Evolutionary conservation across 2,329 filamentous ascomycete genomes (phyloP), one percentile per base, ranked within the genome.

Genomic region (Tolypocladium ovalisporum): DNA sequence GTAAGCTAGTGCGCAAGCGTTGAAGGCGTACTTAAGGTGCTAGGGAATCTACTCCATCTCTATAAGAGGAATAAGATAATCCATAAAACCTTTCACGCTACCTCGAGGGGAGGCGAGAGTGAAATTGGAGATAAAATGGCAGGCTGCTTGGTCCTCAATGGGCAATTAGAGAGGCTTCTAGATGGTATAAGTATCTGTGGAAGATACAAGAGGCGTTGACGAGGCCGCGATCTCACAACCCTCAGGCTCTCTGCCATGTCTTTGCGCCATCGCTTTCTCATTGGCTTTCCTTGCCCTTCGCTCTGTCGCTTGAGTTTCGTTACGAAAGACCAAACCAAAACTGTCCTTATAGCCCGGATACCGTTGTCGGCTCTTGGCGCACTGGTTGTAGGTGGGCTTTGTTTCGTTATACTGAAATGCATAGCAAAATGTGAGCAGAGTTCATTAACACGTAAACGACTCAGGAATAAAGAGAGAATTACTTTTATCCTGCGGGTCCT

Each of bases 401-500:
- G 78, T 82, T 68, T 87, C 84, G 67, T 87, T 84, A 68, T 84
- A 87, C 84, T 87, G 62, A 8, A n/a, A 19, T n/a, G 27, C 13
- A 24, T 12, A 10, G 13, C n/a, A n/a, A n/a, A n/a, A 32, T 32
- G 35, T 40, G 27, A 51, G 42, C 42, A 52, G n/a, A n/a, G n/a
- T n/a, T n/a, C n/a, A n/a, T n/a, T n/a, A n/a, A n/a, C n/a, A n/a
- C n/a, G n/a, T n/a, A n/a, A n/a, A n/a, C 9, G 49, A 17, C 19
- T 35, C 34, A 6, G n/a, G n/a, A n/a, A n/a, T n/a, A n/a, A n/a
- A n/a, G n/a, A n/a, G n/a, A n/a, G n/a, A n/a, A n/a, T n/a, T 76
- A 87, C 87, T 80, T 89, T 89, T 67, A 90, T 89, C 64, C 86
- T 79, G 62, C 87, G 79, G n/a, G n/a, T n/a, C n/a, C n/a, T n/a